These are phyloP conservation scores for Sapria himalayana DNA, from an alignment of 345 rosid species.

Conservation along the genomic window DNA sequence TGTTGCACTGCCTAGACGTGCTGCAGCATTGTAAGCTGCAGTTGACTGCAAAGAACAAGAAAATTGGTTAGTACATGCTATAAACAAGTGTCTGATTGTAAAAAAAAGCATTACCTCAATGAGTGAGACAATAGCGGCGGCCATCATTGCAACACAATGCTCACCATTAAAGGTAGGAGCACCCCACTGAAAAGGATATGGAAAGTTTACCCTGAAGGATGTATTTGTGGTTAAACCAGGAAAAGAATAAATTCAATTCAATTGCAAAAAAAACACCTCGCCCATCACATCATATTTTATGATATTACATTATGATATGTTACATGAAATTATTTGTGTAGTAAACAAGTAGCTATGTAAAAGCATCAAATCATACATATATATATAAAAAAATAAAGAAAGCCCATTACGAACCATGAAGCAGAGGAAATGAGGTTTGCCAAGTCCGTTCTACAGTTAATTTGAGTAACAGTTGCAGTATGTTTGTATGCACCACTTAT, in stretches of 20 bases:
- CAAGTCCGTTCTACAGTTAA: slow-evolving; percentile 77
- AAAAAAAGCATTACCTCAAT: slow-evolving; percentile 40
- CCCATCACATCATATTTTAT: too few relatives aligned
- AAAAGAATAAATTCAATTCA: background rate
- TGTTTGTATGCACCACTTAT: slow-evolving; percentile 96
- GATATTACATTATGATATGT: too few relatives aligned
- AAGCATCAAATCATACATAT: too few relatives aligned
- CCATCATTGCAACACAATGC: slow-evolving; percentile 97
- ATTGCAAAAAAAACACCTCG: background rate
- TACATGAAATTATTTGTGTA: too few relatives aligned
- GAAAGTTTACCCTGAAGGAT: slow-evolving; percentile 62
- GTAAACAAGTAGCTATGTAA: too few relatives aligned
- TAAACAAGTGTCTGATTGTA: too few relatives aligned
- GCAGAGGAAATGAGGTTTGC: slow-evolving; percentile 98
- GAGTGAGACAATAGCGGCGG: slow-evolving; percentile 78
- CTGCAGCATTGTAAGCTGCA: slow-evolving; percentile 90
- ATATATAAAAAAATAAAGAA: background rate
- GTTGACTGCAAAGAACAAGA: slow-evolving; percentile 38
- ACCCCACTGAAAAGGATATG: slow-evolving; percentile 99
- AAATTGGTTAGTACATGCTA: too few relatives aligned
- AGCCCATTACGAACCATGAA: slow-evolving; percentile 46
- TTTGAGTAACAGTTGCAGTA: slow-evolving; percentile 52
- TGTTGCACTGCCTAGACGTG: slow-evolving; percentile 91
- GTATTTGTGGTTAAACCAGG: slow-evolving; percentile 4
- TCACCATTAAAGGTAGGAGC: slow-evolving; percentile 98